Evolutionary conservation across 768 basidiomycete species (phyloP).

Genomic region (Jaapia argillacea): DNA sequence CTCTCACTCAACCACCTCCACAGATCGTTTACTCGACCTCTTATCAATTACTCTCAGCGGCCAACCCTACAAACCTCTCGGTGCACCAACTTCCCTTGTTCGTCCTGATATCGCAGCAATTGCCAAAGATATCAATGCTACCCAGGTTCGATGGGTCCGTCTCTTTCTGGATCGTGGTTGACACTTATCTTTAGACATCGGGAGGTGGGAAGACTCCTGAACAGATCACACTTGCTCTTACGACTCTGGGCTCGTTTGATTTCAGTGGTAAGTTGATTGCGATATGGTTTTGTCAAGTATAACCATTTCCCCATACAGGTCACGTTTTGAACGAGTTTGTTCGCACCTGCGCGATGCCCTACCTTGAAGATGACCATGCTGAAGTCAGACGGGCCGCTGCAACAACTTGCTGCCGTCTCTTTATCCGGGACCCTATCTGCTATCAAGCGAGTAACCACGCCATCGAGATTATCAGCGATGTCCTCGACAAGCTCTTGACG

Average conservation of each 20-base stretch:
- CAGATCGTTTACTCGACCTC: constrained; percentile 87
- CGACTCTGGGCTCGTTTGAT: constrained; percentile 85
- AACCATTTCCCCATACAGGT: constrained; percentile 32
- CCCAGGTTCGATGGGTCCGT: constrained; percentile 28
- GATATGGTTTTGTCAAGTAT: not conserved
- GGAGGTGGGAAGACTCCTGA: constrained; percentile 57
- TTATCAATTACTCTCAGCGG: constrained; percentile 75
- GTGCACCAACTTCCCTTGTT: constrained; percentile 61
- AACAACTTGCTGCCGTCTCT: constrained; percentile 82
- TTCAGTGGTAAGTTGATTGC: constrained; percentile 60
- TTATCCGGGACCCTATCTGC: constrained; percentile 91
- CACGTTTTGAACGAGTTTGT: constrained; percentile 96
- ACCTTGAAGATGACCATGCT: constrained; percentile 84
- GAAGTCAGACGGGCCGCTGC: constrained; percentile 89
- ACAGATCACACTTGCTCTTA: constrained; percentile 71
- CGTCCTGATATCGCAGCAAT: constrained; percentile 40
- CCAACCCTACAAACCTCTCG: constrained; percentile 79
- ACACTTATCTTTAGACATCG: constrained; percentile 21
- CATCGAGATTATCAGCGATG: constrained; percentile 94
- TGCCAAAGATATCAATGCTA: constrained; percentile 40
- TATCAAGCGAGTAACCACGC: constrained; percentile 94
- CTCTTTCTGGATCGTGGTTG: constrained; percentile 3
- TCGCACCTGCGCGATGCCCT: constrained; percentile 82
- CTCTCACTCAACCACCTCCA: constrained; percentile 2
- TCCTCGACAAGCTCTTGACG: constrained; percentile 91